Conservation (phyloP, 495 filamentous ascomycete species). For the Symbiotaphrina buchneri region DNA sequence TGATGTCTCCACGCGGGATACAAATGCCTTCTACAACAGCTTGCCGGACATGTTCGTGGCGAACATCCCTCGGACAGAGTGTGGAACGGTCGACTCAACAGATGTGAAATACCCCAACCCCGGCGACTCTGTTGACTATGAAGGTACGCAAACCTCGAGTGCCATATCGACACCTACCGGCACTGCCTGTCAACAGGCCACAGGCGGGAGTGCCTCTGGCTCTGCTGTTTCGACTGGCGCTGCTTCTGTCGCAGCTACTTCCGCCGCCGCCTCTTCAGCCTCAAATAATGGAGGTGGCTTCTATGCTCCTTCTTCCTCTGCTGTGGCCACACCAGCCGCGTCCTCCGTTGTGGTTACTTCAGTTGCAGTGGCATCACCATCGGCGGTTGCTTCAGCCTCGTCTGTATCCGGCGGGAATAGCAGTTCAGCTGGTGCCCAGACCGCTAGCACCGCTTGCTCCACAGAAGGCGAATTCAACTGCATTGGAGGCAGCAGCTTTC, state of each 20-base stretch:
- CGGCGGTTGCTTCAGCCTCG: no score
- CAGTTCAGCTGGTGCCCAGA: constrained; percentile 7
- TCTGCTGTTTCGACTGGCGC: background rate
- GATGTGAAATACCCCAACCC: constrained; percentile 32
- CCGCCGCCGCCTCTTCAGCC: constrained; percentile 5
- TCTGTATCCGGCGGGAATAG: no score
- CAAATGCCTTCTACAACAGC: constrained; percentile 19
- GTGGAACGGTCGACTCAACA: constrained; percentile 19
- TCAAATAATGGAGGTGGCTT: constrained; percentile 7
- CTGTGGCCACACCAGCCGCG: background rate
- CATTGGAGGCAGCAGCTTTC: constrained; percentile 14
- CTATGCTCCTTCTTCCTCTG: constrained; percentile 2
- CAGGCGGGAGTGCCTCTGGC: background rate
- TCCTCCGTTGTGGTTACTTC: constrained; percentile 3
- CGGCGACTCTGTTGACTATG: constrained; percentile 24
- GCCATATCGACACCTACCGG: no score
- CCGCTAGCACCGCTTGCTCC: constrained; percentile 16
- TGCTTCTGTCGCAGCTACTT: constrained; percentile 7
- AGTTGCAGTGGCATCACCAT: no score
- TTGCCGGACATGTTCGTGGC: constrained; percentile 67
- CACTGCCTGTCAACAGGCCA: background rate
- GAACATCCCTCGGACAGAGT: constrained; percentile 42
- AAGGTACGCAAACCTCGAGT: constrained; percentile 6
- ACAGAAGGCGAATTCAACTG: constrained; percentile 22
- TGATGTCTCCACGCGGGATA: constrained; percentile 5